phyloP scores from a whole-genome alignment of 2,329 filamentous ascomycete species.

The Claviceps maximensis region DNA sequence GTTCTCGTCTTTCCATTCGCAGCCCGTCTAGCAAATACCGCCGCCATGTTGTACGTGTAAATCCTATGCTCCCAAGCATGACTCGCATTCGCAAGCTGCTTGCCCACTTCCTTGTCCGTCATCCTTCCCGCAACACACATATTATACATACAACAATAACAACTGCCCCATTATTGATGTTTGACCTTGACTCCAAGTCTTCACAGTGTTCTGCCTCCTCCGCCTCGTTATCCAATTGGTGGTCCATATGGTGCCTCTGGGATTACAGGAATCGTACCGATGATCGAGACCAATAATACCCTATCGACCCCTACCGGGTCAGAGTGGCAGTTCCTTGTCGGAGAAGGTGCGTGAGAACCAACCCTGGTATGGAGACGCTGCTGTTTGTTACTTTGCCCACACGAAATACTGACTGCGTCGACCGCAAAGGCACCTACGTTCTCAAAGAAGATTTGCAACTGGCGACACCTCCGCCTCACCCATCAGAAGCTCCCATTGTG shows the following conservation, averaged over 20 bases:
- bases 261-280: slow-evolving; percentile 53
- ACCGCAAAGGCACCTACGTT: slow-evolving; percentile 63
- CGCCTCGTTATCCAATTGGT: slow-evolving; percentile 67
- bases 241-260: slow-evolving; percentile 58
- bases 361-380: not conserved
- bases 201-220: slow-evolving; percentile 68
- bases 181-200: not conserved
- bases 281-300: slow-evolving; percentile 91
- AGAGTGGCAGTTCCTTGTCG: slow-evolving; percentile 82
- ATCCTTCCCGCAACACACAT: not conserved
- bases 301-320: slow-evolving; percentile 66
- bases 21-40: not conserved
- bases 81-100: not conserved
- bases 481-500: slow-evolving; percentile 74
- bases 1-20: not conserved
- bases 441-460: slow-evolving; percentile 85
- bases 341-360: slow-evolving; percentile 53
- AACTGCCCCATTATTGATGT: not conserved
- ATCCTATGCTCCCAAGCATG: not conserved
- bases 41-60: slow-evolving; percentile 16
- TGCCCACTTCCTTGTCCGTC: not conserved
- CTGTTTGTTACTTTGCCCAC: not conserved
- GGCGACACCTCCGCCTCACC: slow-evolving; percentile 88
- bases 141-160: too few relatives aligned
- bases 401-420: slow-evolving; percentile 6